Evolutionary conservation across 768 basidiomycete species (phyloP).

Genomic region (Naematelia encephala): DNA sequence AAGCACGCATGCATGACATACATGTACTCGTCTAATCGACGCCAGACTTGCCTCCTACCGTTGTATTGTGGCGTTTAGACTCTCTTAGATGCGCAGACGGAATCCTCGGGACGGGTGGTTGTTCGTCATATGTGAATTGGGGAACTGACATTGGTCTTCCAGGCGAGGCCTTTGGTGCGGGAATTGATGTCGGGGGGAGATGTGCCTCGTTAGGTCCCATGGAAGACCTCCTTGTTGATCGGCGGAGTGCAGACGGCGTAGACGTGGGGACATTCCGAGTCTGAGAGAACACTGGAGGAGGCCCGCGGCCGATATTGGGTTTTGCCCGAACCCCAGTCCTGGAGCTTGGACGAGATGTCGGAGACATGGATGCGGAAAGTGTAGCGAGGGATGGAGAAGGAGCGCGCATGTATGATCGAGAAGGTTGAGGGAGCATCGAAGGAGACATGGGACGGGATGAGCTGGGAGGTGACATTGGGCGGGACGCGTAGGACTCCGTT

Average conservation of each 20-base stretch:
- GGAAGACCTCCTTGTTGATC: constrained; percentile 23
- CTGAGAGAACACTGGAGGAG: constrained; percentile 18
- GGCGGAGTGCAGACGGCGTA: constrained; percentile 7
- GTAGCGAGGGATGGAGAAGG: constrained; percentile 16
- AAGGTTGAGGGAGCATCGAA: constrained; percentile 15
- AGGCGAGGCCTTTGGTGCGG: constrained; percentile 17
- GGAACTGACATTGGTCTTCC: constrained; percentile 33
- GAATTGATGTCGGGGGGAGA: constrained; percentile 19
- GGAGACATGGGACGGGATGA: constrained; percentile 31
- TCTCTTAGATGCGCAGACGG: constrained; percentile 33
- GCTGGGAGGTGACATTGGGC: constrained; percentile 22
- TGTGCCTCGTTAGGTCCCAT: constrained; percentile 18
- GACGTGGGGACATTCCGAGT: constrained; percentile 3
- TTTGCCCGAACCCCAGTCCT: constrained; percentile 3
- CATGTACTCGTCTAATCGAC: constrained; percentile 1
- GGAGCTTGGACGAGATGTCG: constrained; percentile 9
- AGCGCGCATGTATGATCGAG: constrained; percentile 12
- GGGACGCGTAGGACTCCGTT: neutral
- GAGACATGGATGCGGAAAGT: constrained; percentile 12
- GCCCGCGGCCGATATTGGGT: constrained; percentile 25
- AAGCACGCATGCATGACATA: neutral
- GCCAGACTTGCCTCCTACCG: neutral
- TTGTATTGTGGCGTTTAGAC: neutral
- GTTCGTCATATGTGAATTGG: constrained; percentile 22
- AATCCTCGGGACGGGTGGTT: constrained; percentile 43